phyloP scores from a whole-genome alignment of 75 land plant species.

The Sequoiadendron giganteum region DNA sequence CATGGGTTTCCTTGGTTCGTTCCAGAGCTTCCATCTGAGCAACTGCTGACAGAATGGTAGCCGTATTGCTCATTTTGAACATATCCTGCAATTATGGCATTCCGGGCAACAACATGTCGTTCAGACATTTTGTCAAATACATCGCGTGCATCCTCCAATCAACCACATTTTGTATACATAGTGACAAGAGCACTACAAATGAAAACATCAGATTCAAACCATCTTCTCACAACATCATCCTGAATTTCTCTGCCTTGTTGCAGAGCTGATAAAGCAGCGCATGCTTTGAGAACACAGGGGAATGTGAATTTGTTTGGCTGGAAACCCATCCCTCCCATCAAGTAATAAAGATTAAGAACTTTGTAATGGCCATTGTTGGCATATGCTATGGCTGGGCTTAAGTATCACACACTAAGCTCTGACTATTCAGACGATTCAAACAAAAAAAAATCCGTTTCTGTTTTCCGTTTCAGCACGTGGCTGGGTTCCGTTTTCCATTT shows the following conservation, averaged over 20 bases:
- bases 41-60: constrained; percentile 39
- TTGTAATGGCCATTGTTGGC: constrained; percentile 12
- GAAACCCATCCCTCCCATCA: no score
- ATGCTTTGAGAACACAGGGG: constrained; percentile 22
- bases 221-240: constrained; percentile 12
- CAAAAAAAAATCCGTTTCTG: no score
- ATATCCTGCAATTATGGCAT: no score
- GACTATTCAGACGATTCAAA: no score
- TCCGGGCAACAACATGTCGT: no score
- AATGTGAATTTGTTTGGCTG: constrained; percentile 24
- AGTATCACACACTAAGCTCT: no score
- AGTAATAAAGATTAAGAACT: constrained; percentile 10
- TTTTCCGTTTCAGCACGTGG: no score
- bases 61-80: constrained; percentile 10
- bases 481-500: background rate
- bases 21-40: constrained; percentile 36
- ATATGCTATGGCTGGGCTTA: constrained; percentile 5
- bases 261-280: constrained; percentile 1
- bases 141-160: no score
- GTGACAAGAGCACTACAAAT: constrained; percentile 25
- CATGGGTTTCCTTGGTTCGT: constrained; percentile 23
- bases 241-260: no score
- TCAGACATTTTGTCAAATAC: no score
- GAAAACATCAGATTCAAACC: constrained; percentile 12
- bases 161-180: constrained; percentile 39